Conservation (phyloP, 2,329 filamentous ascomycete genomes). For the Colletotrichum destructivum region DNA sequence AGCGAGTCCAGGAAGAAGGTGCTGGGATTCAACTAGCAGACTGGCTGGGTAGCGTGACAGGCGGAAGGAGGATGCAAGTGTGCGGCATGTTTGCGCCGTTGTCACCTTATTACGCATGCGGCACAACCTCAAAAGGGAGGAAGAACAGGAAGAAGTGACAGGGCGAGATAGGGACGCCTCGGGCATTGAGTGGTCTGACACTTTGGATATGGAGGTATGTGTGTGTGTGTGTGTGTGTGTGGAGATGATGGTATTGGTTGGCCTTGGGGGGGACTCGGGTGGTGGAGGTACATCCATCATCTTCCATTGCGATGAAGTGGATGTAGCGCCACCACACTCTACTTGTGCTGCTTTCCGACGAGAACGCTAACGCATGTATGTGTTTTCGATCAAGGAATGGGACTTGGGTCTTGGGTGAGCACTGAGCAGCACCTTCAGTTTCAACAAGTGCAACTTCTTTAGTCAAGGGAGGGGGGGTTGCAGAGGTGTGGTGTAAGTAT, state of each 20-base stretch:
- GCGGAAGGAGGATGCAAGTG: background rate
- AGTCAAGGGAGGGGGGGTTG: too few species aligned
- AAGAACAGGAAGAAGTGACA: background rate
- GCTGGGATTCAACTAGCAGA: background rate
- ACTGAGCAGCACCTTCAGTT: background rate
- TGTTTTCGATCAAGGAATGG: constrained; percentile 28
- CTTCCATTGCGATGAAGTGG: background rate
- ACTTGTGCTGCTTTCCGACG: background rate
- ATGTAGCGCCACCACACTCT: too few species aligned
- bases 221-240: too few species aligned
- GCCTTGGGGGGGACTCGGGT: background rate
- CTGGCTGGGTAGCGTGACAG: background rate
- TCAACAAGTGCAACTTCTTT: background rate
- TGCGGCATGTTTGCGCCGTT: constrained; percentile 18
- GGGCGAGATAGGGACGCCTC: constrained; percentile 28
- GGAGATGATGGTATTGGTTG: background rate
- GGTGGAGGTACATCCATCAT: too few species aligned
- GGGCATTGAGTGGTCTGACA: constrained; percentile 24
- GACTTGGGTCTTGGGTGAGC: background rate
- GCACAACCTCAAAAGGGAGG: background rate
- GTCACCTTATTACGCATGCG: constrained; percentile 32
- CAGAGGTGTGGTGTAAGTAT: background rate
- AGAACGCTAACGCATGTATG: constrained; percentile 22
- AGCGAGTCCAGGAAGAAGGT: background rate
- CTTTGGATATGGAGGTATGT: constrained; percentile 19